Evolutionary conservation across 1,139 yeast species (phyloP), one percentile per base, ranked within the genome.

Genomic region (Geotrichum macrosporum): DNA sequence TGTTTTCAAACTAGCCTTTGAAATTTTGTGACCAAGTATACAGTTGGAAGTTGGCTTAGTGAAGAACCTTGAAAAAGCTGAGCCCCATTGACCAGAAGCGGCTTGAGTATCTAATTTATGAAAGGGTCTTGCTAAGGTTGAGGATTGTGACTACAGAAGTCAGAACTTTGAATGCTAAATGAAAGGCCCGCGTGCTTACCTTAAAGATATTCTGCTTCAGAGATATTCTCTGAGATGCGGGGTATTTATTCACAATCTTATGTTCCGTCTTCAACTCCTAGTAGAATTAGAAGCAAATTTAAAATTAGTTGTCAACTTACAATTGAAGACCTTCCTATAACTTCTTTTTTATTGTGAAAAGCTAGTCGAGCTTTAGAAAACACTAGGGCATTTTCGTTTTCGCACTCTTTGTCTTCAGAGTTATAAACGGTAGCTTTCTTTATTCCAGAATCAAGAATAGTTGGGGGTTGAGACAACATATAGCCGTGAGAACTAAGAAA

Each of bases 401-500:
- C 10, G 13, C 12, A 9, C 12, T 39, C n/a, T 19, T 35, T 8
- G 29, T 20, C 20, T 6, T 19, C 3, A 16, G 3, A n/a, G n/a
- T 30, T 12, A 2, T 19, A 18, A 9, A 41, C 16, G 6, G 10
- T 8, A 3, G 34, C 27, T 16, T 12, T 27, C 16, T 34, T 33
- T 12, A 34, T 34, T 12, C 27, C 32, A 10, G 35, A 16, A 5
- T 16, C n/a, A 16, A 16, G 19, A 22, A 12, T 9, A 29, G 5
- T 5, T 29, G 13, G 5, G 5, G 8, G 5, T 9, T 29, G 5
- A 22, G 32, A 26, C 6, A 13, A 13, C 16, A 16, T 21, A 18
- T 46, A 38, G 15, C 41, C 41, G 24, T 47, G 40, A 2, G 35
- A 40, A 9, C 22, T 34, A 16, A 48, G 24, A 29, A 44, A 48